Conservation (phyloP, 208 protist genomes). For the Endotrypanum monterogeii region DNA sequence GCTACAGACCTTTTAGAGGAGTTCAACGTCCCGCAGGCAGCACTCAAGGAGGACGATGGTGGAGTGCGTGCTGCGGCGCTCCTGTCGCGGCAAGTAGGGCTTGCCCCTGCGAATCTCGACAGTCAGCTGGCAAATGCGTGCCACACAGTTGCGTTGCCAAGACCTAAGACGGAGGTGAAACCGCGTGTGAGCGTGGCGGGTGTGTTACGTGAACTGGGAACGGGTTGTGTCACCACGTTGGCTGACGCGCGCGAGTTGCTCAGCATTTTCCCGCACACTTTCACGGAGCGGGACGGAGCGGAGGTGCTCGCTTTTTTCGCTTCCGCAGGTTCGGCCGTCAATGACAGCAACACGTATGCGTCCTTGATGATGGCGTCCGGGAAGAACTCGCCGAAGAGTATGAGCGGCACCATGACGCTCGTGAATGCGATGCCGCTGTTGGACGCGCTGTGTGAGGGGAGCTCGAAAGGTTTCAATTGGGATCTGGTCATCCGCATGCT, state of each 20-base stretch:
- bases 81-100: conserved; percentile 64
- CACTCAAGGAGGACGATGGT: conserved; percentile 62
- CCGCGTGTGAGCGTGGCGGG: conserved; percentile 73
- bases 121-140: conserved; percentile 48
- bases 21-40: conserved; percentile 51
- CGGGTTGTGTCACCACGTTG: conserved; percentile 80
- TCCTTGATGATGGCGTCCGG: conserved; percentile 71
- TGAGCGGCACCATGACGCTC: conserved; percentile 54
- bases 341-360: conserved; percentile 77
- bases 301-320: conserved; percentile 88
- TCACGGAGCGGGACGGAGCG: conserved; percentile 82
- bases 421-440: conserved; percentile 80
- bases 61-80: conserved; percentile 53
- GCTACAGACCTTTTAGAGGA: conserved; percentile 60
- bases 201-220: conserved; percentile 83
- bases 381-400: conserved; percentile 52
- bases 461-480: conserved; percentile 62
- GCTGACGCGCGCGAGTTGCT: conserved; percentile 82
- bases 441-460: conserved; percentile 62
- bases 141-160: conserved; percentile 26
- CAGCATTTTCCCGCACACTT: conserved; percentile 69
- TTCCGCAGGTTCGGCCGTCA: conserved; percentile 60
- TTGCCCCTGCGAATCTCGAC: conserved; percentile 44
- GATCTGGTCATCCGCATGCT: conserved; percentile 74
- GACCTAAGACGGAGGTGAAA: conserved; percentile 26